Evolutionary conservation across 768 basidiomycete genomes (phyloP).

Genomic region (Trametes gibbosa): DNA sequence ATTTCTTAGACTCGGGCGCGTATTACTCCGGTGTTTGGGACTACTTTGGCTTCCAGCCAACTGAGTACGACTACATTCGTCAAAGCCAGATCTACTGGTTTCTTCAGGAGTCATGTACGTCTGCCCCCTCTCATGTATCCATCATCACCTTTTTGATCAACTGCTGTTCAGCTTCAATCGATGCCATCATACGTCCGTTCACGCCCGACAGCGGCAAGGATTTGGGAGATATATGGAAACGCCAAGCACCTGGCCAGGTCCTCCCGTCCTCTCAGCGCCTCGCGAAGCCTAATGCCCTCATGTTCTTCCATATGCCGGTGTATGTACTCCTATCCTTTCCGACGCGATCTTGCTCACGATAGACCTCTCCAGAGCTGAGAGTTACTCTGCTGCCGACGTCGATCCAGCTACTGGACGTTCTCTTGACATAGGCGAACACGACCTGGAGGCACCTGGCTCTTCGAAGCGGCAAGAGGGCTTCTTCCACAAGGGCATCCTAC

Average conservation of each 20-base stretch:
- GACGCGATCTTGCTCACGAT: no score
- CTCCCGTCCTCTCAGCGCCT: conserved; percentile 53
- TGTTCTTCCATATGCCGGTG: conserved; percentile 99
- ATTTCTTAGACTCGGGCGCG: conserved; percentile 86
- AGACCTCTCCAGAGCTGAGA: conserved; percentile 54
- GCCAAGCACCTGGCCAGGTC: conserved; percentile 54
- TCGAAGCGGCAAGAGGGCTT: conserved; percentile 77
- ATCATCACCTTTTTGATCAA: background rate
- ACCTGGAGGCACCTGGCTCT: conserved; percentile 56
- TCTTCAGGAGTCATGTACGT: conserved; percentile 67
- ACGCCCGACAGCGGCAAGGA: conserved; percentile 72
- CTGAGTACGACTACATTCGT: conserved; percentile 84
- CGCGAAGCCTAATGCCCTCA: conserved; percentile 92
- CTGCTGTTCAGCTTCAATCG: conserved; percentile 48
- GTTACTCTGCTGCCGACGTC: conserved; percentile 67
- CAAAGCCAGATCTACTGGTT: conserved; percentile 91
- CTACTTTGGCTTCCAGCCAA: conserved; percentile 62
- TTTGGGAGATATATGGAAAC: conserved; percentile 61
- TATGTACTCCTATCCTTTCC: conserved; percentile 34
- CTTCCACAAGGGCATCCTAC: conserved; percentile 77
- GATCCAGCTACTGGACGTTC: conserved; percentile 55
- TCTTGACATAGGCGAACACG: conserved; percentile 69
- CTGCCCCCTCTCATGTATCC: background rate
- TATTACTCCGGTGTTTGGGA: conserved; percentile 62
- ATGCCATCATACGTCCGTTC: conserved; percentile 80